These are phyloP conservation scores for Cyberlindnera saturnus DNA, from an alignment of 805 yeast species.

Conservation along the genomic window DNA sequence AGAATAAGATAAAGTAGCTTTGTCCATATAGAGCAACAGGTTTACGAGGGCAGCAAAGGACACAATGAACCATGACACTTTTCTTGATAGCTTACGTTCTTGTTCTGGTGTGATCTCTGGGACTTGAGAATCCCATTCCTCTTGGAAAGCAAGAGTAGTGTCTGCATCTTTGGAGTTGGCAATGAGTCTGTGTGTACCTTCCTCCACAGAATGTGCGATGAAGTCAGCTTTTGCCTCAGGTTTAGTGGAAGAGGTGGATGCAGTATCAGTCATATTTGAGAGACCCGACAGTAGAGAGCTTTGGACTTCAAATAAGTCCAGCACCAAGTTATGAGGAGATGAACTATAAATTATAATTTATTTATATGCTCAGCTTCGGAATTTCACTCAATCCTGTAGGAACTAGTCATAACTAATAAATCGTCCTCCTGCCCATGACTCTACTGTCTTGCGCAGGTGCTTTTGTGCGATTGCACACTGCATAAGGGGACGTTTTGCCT, in stretches of 20 bases:
- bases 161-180: conserved; percentile 34
- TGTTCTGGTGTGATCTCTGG: conserved; percentile 38
- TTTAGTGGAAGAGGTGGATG: background rate
- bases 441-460: too few relatives aligned
- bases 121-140: conserved; percentile 26
- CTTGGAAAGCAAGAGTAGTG: conserved; percentile 32
- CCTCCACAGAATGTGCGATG: background rate
- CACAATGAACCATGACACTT: conserved; percentile 32
- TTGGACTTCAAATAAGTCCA: too few relatives aligned
- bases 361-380: too few relatives aligned
- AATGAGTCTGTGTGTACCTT: conserved; percentile 4
- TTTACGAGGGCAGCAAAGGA: conserved; percentile 34
- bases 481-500: too few relatives aligned
- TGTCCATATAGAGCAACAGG: conserved; percentile 43
- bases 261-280: background rate
- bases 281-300: background rate
- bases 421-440: too few relatives aligned
- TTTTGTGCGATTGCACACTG: too few relatives aligned
- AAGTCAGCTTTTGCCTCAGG: conserved; percentile 9
- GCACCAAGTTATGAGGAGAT: too few relatives aligned
- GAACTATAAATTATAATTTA: too few relatives aligned
- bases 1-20: conserved; percentile 44
- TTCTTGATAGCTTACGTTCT: conserved; percentile 33
- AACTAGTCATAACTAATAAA: too few relatives aligned
- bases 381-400: too few relatives aligned